Conservation (phyloP, 2,329 filamentous ascomycete genomes). For the Ascochyta clinopodiicola region DNA sequence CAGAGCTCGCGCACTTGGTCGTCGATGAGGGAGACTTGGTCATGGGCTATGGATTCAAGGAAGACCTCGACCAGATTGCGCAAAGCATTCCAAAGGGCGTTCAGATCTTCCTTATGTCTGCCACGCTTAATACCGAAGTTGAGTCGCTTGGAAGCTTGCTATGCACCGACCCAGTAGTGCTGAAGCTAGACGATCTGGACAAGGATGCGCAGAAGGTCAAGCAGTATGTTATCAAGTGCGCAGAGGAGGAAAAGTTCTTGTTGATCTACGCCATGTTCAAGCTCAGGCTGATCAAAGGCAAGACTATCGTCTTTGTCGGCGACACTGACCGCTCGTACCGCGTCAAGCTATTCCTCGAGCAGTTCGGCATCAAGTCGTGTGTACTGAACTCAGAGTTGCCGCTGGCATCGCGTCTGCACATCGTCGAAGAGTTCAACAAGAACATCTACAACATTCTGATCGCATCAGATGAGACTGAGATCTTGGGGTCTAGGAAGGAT, state of each 20-base stretch:
- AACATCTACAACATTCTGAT: slow-evolving; percentile 98
- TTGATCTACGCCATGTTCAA: slow-evolving; percentile 95
- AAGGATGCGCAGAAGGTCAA: slow-evolving; percentile 77
- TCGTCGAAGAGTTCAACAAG: slow-evolving; percentile 97
- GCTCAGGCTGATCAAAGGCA: slow-evolving; percentile 90
- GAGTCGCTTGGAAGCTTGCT: slow-evolving; percentile 85
- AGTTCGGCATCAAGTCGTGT: slow-evolving; percentile 93
- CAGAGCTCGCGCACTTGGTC: slow-evolving; percentile 76
- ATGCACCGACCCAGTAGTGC: slow-evolving; percentile 76
- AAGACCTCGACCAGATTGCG: slow-evolving; percentile 82
- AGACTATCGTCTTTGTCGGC: slow-evolving; percentile 82
- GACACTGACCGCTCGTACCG: slow-evolving; percentile 91
- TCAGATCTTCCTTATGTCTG: slow-evolving; percentile 92
- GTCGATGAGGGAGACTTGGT: slow-evolving; percentile 95
- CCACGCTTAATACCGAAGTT: slow-evolving; percentile 87
- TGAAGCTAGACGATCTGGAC: slow-evolving; percentile 85
- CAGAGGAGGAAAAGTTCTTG: slow-evolving; percentile 97
- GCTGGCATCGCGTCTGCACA: slow-evolving; percentile 89
- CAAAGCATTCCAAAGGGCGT: slow-evolving; percentile 81
- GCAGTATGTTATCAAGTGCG: slow-evolving; percentile 89
- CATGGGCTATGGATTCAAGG: slow-evolving; percentile 90
- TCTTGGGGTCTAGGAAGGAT: slow-evolving; percentile 66
- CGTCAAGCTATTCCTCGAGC: slow-evolving; percentile 92
- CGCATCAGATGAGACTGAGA: slow-evolving; percentile 88
- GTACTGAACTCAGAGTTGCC: slow-evolving; percentile 94